phyloP scores from a whole-genome alignment of 73 alveolate genomes.

The Paraurostyla sp. region DNA sequence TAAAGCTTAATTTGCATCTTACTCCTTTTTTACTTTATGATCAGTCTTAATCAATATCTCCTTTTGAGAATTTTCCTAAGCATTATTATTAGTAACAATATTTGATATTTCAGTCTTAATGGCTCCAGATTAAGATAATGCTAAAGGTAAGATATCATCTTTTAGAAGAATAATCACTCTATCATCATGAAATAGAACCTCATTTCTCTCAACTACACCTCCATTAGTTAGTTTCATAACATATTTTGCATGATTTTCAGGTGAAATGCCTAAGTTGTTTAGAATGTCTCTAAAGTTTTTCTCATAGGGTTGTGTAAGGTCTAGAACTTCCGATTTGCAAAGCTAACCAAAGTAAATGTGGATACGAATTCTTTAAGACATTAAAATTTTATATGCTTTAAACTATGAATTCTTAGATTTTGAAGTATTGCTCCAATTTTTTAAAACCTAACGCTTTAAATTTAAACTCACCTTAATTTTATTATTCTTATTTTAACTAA shows the following conservation, averaged over 20 bases:
- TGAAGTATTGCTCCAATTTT: slow-evolving; percentile 28
- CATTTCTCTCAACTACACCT: slow-evolving; percentile 57
- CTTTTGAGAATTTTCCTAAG: background rate
- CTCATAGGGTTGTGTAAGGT: background rate
- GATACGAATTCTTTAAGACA: slow-evolving; percentile 18
- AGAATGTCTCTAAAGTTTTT: background rate
- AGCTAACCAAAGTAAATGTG: slow-evolving; percentile 47
- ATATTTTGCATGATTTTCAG: slow-evolving; percentile 31
- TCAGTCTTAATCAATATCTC: background rate
- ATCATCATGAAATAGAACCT: slow-evolving; percentile 56
- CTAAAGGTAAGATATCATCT: slow-evolving; percentile 6
- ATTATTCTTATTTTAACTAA: too few relatives aligned
- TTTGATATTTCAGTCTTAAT: background rate
- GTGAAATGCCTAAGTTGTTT: slow-evolving; percentile 17
- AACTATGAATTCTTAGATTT: background rate
- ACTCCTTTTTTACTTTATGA: background rate
- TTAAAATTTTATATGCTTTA: background rate
- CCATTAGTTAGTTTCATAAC: slow-evolving; percentile 51
- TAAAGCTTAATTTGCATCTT: background rate
- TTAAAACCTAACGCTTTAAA: too few relatives aligned
- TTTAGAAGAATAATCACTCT: slow-evolving; percentile 28
- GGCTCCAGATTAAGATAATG: background rate
- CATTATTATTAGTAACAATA: background rate
- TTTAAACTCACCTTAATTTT: too few relatives aligned
- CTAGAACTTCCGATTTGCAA: slow-evolving; percentile 55